These are phyloP conservation scores for Starmerella ratchasimensis DNA, from an alignment of 805 yeast genomes.

Conservation along the genomic window DNA sequence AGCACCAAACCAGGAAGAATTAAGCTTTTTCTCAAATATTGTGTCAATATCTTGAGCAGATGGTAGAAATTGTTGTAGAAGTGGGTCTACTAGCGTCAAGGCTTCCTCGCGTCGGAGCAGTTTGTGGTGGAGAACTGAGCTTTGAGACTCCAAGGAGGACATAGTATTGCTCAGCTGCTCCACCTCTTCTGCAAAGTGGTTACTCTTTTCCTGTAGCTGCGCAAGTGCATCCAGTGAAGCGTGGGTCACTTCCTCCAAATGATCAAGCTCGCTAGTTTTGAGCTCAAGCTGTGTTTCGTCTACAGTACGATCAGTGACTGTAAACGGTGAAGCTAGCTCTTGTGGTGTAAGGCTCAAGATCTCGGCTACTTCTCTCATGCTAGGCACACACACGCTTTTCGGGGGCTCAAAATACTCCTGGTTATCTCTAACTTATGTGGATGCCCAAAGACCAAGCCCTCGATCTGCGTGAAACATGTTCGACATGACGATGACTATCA, in stretches of 20 bases:
- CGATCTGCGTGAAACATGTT: too few relatives aligned
- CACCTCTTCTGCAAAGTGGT: slow-evolving; percentile 43
- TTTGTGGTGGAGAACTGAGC: slow-evolving; percentile 36
- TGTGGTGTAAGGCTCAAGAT: not conserved
- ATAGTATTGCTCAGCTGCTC: slow-evolving; percentile 44
- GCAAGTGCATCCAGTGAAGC: slow-evolving; percentile 1
- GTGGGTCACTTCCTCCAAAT: slow-evolving; percentile 3
- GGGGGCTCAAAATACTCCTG: too few relatives aligned
- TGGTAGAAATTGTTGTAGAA: slow-evolving; percentile 60
- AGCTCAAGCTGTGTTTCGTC: slow-evolving; percentile 6
- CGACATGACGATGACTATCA: too few relatives aligned
- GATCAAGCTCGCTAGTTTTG: slow-evolving; percentile 1
- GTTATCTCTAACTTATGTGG: too few relatives aligned
- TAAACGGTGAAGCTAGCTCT: not conserved
- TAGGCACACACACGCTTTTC: too few relatives aligned
- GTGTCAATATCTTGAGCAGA: slow-evolving; percentile 58
- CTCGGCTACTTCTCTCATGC: not conserved
- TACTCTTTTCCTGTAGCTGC: slow-evolving; percentile 8
- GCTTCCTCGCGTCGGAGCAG: slow-evolving; percentile 36
- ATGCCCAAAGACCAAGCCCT: too few relatives aligned
- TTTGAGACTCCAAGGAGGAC: slow-evolving; percentile 43
- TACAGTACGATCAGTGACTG: not conserved
- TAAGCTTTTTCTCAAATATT: slow-evolving; percentile 44
- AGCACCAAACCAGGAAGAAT: slow-evolving; percentile 41
- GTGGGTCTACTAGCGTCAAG: slow-evolving; percentile 48